Conservation (phyloP, 805 yeast genomes). For the Starmerella tilneyi region DNA sequence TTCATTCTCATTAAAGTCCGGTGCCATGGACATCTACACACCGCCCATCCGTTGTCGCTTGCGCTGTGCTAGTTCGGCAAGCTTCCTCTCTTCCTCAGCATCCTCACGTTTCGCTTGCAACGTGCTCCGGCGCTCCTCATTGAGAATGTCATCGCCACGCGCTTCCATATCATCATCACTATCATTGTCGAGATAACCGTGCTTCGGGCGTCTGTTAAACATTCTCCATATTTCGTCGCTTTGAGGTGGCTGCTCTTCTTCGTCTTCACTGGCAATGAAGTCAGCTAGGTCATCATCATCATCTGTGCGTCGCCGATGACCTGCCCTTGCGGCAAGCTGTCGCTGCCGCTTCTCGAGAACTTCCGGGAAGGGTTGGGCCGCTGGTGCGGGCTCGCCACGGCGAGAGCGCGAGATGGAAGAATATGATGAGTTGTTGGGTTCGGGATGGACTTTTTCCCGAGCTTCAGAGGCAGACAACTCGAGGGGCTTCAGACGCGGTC, state of each 20-base stretch:
- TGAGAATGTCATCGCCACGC: constrained; percentile 76
- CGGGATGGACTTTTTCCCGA: neutral
- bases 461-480: neutral
- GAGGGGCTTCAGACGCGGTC: neutral
- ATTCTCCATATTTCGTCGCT: constrained; percentile 74
- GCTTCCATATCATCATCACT: constrained; percentile 79
- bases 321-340: neutral
- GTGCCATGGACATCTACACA: too few relatives aligned
- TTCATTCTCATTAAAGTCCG: too few relatives aligned
- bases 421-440: neutral
- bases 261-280: constrained; percentile 52
- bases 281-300: constrained; percentile 42
- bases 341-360: constrained; percentile 11
- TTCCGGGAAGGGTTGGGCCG: constrained; percentile 24
- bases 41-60: too few relatives aligned
- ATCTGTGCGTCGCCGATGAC: constrained; percentile 28
- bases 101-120: constrained; percentile 69
- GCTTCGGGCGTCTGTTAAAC: constrained; percentile 48
- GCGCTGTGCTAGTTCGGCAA: constrained; percentile 36
- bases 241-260: constrained; percentile 31
- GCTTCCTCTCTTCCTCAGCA: constrained; percentile 45
- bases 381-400: constrained; percentile 20
- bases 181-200: constrained; percentile 39
- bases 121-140: constrained; percentile 66
- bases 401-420: neutral